Percentiles rank a stretch among this genome's conserved stretches.
Conservation (phyloP, 371 early-diverging fungal species). For the Thermomucor indicae-seudaticae region DNA sequence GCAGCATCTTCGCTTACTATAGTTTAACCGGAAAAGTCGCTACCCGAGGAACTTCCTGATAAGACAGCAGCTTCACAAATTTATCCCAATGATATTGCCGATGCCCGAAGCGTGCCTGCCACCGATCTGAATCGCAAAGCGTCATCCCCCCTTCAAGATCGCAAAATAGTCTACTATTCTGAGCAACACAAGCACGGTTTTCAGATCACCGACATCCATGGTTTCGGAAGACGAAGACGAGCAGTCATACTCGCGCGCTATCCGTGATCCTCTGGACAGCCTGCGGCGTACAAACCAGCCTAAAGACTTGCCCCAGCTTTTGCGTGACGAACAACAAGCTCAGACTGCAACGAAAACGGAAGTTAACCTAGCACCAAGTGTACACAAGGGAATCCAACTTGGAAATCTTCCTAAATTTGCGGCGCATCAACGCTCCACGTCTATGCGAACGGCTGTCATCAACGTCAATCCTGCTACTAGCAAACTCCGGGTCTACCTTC, state of each 20-base stretch:
- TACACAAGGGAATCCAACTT: background rate
- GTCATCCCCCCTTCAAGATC: slow-evolving; percentile 54
- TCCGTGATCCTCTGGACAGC: slow-evolving; percentile 14
- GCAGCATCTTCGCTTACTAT: background rate
- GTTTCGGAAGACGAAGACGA: slow-evolving; percentile 4
- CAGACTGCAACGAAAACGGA: too few species aligned
- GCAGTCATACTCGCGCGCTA: slow-evolving; percentile 25
- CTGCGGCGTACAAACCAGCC: slow-evolving; percentile 7
- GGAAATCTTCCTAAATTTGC: background rate
- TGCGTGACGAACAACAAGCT: background rate
- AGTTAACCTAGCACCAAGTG: too few species aligned
- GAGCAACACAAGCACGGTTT: slow-evolving; percentile 26
- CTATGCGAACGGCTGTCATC: background rate
- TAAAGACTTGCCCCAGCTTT: slow-evolving; percentile 22
- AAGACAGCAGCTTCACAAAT: slow-evolving; percentile 2
- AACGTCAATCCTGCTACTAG: slow-evolving; percentile 6
- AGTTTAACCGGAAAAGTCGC: background rate
- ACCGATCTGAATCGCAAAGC: slow-evolving; percentile 57
- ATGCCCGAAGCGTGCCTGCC: slow-evolving; percentile 50
- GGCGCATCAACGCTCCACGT: background rate
- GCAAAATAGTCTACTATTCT: slow-evolving; percentile 50
- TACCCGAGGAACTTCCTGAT: slow-evolving; percentile 2
- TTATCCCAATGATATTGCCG: slow-evolving; percentile 46
- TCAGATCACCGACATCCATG: background rate
- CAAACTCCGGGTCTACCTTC: slow-evolving; percentile 50